These are phyloP conservation scores for Globisporangium nodosum DNA, from an alignment of 352 stramenopile species.

Conservation along the genomic window DNA sequence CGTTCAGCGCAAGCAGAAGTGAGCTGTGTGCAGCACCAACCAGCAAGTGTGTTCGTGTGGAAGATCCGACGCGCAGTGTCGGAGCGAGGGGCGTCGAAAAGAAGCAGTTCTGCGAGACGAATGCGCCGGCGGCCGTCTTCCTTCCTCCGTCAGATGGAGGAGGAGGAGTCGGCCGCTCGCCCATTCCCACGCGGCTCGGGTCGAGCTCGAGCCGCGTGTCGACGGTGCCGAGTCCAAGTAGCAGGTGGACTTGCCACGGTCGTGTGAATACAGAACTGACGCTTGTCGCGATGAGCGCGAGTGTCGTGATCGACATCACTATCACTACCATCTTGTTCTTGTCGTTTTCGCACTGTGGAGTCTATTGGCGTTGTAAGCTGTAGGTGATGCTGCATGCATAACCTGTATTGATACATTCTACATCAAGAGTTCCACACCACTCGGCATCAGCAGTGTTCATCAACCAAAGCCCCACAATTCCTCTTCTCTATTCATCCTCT, in stretches of 20 bases:
- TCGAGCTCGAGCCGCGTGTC: background rate
- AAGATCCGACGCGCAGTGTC: background rate
- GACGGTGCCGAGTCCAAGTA: constrained; percentile 15
- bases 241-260: constrained; percentile 15
- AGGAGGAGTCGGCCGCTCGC: background rate
- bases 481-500: background rate
- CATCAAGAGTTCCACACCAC: background rate
- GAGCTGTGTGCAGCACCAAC: background rate
- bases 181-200: constrained; percentile 4
- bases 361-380: too few relatives aligned
- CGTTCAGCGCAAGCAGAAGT: too few relatives aligned
- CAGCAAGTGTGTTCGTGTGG: background rate
- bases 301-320: background rate
- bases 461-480: too few relatives aligned
- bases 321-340: background rate
- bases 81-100: background rate
- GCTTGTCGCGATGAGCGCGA: constrained; percentile 4
- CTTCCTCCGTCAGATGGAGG: background rate
- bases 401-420: background rate
- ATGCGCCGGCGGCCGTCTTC: constrained; percentile 4
- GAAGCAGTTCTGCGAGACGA: constrained; percentile 11
- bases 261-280: constrained; percentile 6
- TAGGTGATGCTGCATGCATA: too few relatives aligned
- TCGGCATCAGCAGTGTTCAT: too few relatives aligned
- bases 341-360: background rate